phyloP scores from a whole-genome alignment of 352 stramenopile genomes.

The Phytophthora aleatoria region DNA sequence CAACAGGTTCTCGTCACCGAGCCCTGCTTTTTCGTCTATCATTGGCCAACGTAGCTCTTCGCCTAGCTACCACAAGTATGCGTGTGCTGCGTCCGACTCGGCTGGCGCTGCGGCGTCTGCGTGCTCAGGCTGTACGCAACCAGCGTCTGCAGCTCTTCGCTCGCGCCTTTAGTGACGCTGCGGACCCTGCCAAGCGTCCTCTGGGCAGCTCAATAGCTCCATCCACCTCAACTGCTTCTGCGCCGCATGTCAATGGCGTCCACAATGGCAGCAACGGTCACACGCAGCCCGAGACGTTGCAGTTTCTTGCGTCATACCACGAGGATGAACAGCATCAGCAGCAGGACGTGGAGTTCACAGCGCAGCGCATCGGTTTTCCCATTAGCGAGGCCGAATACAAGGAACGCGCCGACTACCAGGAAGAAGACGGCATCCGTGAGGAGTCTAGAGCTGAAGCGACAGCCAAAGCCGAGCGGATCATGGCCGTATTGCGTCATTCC shows the following conservation, averaged over 20 bases:
- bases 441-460: conserved; percentile 69
- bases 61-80: conserved; percentile 21
- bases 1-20: too few relatives aligned
- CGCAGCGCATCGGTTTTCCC: conserved; percentile 77
- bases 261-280: conserved; percentile 15
- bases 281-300: conserved; percentile 9
- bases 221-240: conserved; percentile 1
- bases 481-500: conserved; percentile 79
- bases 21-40: conserved; percentile 20
- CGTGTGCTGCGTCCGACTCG: conserved; percentile 45
- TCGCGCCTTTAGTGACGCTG: conserved; percentile 52
- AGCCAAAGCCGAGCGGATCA: conserved; percentile 75
- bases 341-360: conserved; percentile 68
- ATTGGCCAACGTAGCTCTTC: conserved; percentile 39
- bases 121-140: conserved; percentile 14
- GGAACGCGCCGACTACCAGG: conserved; percentile 39
- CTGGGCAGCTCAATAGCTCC: not conserved
- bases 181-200: conserved; percentile 31
- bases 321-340: conserved; percentile 35
- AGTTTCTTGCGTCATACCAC: conserved; percentile 38
- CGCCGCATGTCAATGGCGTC: conserved; percentile 28
- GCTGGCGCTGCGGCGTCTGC: conserved; percentile 45
- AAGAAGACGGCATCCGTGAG: conserved; percentile 66
- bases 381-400: conserved; percentile 44
- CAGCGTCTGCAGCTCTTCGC: conserved; percentile 39